Evolutionary conservation across 345 rosid species (phyloP), one percentile per base, ranked within the genome.

Genomic region (Mangifera indica): DNA sequence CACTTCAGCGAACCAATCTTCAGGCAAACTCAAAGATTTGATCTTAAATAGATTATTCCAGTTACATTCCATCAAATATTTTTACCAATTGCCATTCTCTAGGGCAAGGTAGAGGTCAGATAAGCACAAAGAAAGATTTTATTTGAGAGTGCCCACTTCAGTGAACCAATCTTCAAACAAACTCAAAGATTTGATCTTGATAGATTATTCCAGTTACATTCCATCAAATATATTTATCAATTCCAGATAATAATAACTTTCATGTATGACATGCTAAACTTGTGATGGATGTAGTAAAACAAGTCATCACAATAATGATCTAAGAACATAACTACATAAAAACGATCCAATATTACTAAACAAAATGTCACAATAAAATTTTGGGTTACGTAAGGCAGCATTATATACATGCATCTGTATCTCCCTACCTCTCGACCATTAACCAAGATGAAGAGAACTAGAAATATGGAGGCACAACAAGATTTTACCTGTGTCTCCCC

Each of bases 401-500:
- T 25, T 60, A 46, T 25, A 49, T 60, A 11, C 13, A 15, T 13
- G 2, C 7, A 37, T 37, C 7, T 37, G 1, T 37, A 6, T 5
- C 5, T 34, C 40, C 4, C 6, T 34, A 34, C 37, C 60, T 21
- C 46, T 34, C 22, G 20, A 8, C 13, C 32, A 29, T 49, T 0
- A 48, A 34, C 64, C 29, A 37, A 42, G 45, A 45, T 3, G 1
- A 58, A 40, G 13, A 63, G 8, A 49, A 55, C 46, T 20, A 7
- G 55, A 49, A 60, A 49, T 20, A 22, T 56, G 11, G 9, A 22
- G 51, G 54, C 26, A 37, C 5, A 59, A 58, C 37, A 17, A 49
- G 37, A 21, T 42, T 32, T 78, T 81, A 95, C 99, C 93, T 91
- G 93, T 24, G 84, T 91, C 34, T 85, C 87, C 70, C 97, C 97